Evolutionary conservation across 331 rosid genomes (phyloP).

Genomic region (Erythrophleum ivorense): DNA sequence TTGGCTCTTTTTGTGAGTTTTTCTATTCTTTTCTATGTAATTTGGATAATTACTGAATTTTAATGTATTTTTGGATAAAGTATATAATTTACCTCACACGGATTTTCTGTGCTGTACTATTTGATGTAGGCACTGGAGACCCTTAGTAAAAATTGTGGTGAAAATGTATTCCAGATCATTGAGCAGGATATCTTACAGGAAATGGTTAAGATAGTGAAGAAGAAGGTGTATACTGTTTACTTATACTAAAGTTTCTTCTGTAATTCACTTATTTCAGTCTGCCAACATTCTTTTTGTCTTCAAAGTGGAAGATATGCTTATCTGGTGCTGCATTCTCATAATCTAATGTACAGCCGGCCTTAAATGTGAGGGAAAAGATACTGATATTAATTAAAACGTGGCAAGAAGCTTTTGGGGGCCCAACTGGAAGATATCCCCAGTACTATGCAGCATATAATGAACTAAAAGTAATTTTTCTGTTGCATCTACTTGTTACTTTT

Average conservation of each 20-base stretch:
- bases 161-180: conserved; percentile 70
- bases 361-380: conserved; percentile 88
- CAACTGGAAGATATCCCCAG: conserved; percentile 78
- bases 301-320: conserved; percentile 36
- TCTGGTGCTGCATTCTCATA: conserved; percentile 39
- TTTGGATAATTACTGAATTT: conserved; percentile 23
- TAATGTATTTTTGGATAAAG: background rate
- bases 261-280: conserved; percentile 25
- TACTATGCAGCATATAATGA: conserved; percentile 86
- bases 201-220: conserved; percentile 95
- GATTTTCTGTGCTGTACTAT: conserved; percentile 27
- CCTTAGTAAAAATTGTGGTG: conserved; percentile 90
- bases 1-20: conserved; percentile 89
- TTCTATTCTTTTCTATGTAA: conserved; percentile 17
- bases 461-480: conserved; percentile 60
- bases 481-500: conserved; percentile 27
- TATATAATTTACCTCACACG: conserved; percentile 14
- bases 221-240: conserved; percentile 66
- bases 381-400: conserved; percentile 82
- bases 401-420: conserved; percentile 95
- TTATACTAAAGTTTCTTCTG: conserved; percentile 27
- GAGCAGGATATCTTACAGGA: conserved; percentile 88
- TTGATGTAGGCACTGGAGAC: conserved; percentile 85
- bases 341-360: conserved; percentile 78
- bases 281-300: conserved; percentile 15